Evolutionary conservation across 2,329 filamentous ascomycete genomes (phyloP).

Genomic region (Periconia macrospinosa): DNA sequence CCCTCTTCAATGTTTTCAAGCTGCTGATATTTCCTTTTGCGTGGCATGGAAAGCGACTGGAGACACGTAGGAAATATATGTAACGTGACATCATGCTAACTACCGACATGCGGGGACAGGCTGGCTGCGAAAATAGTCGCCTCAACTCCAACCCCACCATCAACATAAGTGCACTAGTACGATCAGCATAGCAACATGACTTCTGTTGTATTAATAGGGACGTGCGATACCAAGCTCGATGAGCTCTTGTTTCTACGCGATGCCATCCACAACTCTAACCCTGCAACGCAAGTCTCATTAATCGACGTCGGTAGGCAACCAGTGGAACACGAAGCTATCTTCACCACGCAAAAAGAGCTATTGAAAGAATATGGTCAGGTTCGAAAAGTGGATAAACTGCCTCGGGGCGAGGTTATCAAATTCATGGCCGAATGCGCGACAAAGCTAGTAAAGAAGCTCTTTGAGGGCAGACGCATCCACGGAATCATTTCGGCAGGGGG

Average conservation of each 20-base stretch:
- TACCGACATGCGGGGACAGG: background rate
- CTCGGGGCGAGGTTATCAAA: constrained; percentile 60
- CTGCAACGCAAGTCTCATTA: constrained; percentile 46
- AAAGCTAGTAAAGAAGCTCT: constrained; percentile 46
- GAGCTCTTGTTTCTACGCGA: constrained; percentile 60
- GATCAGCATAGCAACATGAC: constrained; percentile 7
- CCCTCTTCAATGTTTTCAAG: background rate
- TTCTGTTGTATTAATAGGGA: constrained; percentile 60
- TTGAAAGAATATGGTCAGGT: constrained; percentile 33
- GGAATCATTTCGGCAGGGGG: constrained; percentile 65
- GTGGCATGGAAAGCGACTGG: background rate
- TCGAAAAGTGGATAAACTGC: constrained; percentile 41
- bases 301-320: constrained; percentile 59
- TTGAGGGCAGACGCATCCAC: constrained; percentile 48
- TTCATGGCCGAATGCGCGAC: constrained; percentile 57
- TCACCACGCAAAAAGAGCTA: constrained; percentile 48
- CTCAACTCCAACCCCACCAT: background rate
- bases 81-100: constrained; percentile 4
- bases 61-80: background rate
- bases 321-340: constrained; percentile 50
- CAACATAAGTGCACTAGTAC: background rate
- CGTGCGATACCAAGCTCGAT: constrained; percentile 65
- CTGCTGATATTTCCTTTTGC: background rate
- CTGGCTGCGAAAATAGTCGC: background rate
- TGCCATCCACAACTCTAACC: constrained; percentile 43